Base-by-base conservation (phyloP, 768 basidiomycete species). In the Trichaptum fuscoviolaceum region DNA sequence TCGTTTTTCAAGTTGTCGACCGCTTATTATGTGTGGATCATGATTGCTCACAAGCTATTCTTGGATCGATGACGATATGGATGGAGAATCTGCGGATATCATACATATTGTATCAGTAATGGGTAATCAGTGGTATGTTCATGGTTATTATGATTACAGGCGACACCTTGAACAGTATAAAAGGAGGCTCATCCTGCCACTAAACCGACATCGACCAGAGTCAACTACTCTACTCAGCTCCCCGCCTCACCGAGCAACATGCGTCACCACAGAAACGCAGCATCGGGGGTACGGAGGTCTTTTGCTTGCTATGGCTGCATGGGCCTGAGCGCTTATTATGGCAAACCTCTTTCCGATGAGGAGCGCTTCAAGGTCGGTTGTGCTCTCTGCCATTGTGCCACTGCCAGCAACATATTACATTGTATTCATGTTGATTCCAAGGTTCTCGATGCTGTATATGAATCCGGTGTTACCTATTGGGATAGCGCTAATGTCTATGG, bases 261-360 rank as follows among this genome's bases (percentile, higher is more conserved):
- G 42, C 42, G 6, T 52, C 42, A 52, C 42, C 42, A 52, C 42
- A 52, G 42, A 52, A 52, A 20, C 42, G 42, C 42, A 52, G 15
- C 42, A 52, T 52, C 10, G 85, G 84, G 25, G 72, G 77, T 15
- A 73, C 76, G 27, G 65, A 76, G 15, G 81, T 86, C n/a, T 77
- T 81, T 7, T 82, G 82, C 23, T 79, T 90, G 87, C 2, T 87
- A 84, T 66, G 88, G 88, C 7, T 75, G 80, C 8, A 88, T 88
- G 87, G 86, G 85, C 7, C 70, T 88, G 15, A 81, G 82, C 17
- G 78, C 75, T 0, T 77, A 72, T 58, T 87, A 86, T 65, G 86
- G 87, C n/a, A 66, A 71, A 1, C 71, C 73, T 0, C 75, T 75
- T 15, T 67, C 59, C 25, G 59, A 61, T 61, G 59, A 61, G 23